These are phyloP conservation scores for Venturia nashicola DNA, from an alignment of 2,329 filamentous ascomycete genomes.

Conservation along the genomic window DNA sequence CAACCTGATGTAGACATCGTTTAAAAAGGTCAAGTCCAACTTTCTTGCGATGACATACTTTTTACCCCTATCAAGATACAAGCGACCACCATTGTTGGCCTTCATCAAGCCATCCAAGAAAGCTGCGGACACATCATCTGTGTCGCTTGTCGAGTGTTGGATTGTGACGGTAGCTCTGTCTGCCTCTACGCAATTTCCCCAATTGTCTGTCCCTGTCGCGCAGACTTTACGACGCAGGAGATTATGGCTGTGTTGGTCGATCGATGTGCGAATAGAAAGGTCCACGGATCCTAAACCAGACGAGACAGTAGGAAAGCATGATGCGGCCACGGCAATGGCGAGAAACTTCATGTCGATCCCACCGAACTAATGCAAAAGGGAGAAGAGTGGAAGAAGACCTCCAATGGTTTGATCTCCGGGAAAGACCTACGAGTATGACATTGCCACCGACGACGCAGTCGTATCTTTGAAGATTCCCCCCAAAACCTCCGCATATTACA, in stretches of 20 bases:
- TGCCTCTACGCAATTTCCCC: background rate
- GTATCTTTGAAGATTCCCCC: background rate
- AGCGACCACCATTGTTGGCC: constrained; percentile 46
- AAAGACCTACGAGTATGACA: background rate
- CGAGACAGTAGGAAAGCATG: background rate
- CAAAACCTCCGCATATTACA: background rate
- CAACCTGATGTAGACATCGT: constrained; percentile 45
- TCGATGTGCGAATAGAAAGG: background rate
- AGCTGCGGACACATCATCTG: constrained; percentile 43
- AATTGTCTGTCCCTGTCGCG: constrained; percentile 9
- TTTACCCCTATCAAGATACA: constrained; percentile 41
- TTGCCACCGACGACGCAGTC: background rate
- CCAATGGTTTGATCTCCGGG: background rate
- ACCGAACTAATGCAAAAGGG: background rate
- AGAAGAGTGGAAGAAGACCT: background rate
- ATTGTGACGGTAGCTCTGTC: constrained; percentile 25
- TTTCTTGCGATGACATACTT: constrained; percentile 48
- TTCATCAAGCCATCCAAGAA: constrained; percentile 42
- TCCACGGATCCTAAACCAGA: background rate
- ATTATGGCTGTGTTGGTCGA: background rate
- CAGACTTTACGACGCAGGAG: background rate
- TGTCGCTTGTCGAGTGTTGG: constrained; percentile 39
- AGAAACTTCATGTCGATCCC: background rate
- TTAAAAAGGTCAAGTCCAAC: constrained; percentile 44
- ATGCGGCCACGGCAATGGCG: background rate